Evolutionary conservation across 805 yeast genomes (phyloP).

Genomic region (Nakazawaea wyomingensis): DNA sequence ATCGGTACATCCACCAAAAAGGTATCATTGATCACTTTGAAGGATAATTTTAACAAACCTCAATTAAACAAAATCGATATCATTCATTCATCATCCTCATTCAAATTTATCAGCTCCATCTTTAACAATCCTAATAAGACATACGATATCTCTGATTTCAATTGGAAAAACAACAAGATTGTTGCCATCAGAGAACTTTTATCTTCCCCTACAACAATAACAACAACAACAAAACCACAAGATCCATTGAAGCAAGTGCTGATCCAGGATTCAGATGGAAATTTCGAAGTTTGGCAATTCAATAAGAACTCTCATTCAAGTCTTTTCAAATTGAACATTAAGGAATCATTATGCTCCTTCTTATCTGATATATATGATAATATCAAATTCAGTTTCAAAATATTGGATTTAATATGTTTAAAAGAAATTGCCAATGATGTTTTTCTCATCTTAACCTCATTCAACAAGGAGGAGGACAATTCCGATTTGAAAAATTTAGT

Average conservation of each 20-base stretch:
- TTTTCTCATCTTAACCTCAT: constrained; percentile 46
- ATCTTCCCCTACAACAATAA: constrained; percentile 31
- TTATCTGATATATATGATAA: constrained; percentile 40
- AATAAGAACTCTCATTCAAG: constrained; percentile 24
- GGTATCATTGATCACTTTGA: constrained; percentile 53
- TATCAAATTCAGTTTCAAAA: constrained; percentile 42
- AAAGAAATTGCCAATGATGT: constrained; percentile 31
- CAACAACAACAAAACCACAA: too few species aligned
- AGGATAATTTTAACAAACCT: constrained; percentile 67
- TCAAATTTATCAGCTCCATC: constrained; percentile 16
- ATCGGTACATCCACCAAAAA: constrained; percentile 68
- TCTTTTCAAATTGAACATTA: constrained; percentile 24
- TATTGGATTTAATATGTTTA: constrained; percentile 59
- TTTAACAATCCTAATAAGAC: constrained; percentile 8
- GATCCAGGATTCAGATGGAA: constrained; percentile 42
- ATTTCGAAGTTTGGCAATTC: constrained; percentile 28
- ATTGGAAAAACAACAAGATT: constrained; percentile 36
- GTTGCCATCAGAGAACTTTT: constrained; percentile 55
- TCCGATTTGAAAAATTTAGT: constrained; percentile 33
- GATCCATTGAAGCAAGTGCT: constrained; percentile 34
- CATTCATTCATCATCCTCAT: constrained; percentile 15
- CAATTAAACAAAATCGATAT: constrained; percentile 21
- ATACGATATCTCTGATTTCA: constrained; percentile 19
- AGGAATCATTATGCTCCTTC: constrained; percentile 13
- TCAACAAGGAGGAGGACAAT: constrained; percentile 25